These are phyloP conservation scores for Lagenidium sp. DNA, from an alignment of 352 stramenopile species.

Conservation along the genomic window DNA sequence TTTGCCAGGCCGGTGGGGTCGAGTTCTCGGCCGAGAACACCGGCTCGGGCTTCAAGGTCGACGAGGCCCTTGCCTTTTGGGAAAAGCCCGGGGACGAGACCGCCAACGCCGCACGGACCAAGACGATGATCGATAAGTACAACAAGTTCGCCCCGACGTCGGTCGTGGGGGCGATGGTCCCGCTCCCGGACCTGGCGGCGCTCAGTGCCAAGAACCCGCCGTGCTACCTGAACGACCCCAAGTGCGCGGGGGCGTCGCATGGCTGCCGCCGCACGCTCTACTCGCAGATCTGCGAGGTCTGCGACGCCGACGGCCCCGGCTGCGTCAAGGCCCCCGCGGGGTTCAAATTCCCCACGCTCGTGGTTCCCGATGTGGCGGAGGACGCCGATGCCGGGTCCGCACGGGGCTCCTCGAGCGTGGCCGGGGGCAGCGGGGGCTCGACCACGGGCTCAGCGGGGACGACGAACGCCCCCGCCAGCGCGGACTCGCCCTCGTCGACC, in stretches of 20 bases:
- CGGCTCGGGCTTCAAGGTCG: conserved; percentile 2
- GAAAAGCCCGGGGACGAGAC: conserved; percentile 28
- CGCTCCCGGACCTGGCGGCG: conserved; percentile 28
- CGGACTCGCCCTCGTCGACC: too few species aligned
- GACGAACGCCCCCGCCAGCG: conserved; percentile 1
- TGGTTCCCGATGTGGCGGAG: conserved; percentile 5
- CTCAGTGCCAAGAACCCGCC: conserved; percentile 41
- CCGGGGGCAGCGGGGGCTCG: neutral
- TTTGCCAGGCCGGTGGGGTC: conserved; percentile 32
- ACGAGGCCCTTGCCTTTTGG: conserved; percentile 39
- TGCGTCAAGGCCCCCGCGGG: conserved; percentile 24
- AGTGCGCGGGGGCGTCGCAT: conserved; percentile 26
- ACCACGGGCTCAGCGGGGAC: neutral
- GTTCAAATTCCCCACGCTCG: conserved; percentile 40
- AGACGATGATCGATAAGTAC: conserved; percentile 44
- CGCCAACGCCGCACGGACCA: conserved; percentile 32
- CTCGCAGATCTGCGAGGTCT: conserved; percentile 54
- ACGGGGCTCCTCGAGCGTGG: neutral
- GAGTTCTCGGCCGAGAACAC: conserved; percentile 26
- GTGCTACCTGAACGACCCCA: conserved; percentile 58
- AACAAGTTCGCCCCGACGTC: conserved; percentile 24
- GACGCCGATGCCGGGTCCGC: neutral
- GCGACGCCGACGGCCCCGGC: conserved; percentile 14
- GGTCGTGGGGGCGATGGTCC: conserved; percentile 21
- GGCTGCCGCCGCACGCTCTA: conserved; percentile 54